Evolutionary conservation across 2,329 filamentous ascomycete species (phyloP), one percentile per base, ranked within the genome.

Genomic region (Xylariales sp.): DNA sequence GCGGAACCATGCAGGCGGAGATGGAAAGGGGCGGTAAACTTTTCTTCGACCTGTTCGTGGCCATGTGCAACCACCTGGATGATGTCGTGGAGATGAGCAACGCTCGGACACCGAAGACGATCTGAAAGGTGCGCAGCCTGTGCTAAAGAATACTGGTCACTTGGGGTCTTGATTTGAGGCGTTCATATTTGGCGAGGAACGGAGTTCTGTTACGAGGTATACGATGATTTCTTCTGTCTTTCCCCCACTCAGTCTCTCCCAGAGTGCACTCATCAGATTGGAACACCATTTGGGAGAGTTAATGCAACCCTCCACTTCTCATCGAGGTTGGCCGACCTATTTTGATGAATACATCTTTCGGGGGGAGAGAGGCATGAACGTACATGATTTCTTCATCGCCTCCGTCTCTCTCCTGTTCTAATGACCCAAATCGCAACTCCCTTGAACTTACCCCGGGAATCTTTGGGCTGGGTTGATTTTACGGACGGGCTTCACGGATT

Each of bases 11-110:
- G 89, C 90, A 96, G 78, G 84, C 86, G 73, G 90, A 96, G 74
- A 96, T 97, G 90, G 88, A 95, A 74, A 82, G 82, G 67, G 89
- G 90, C 65, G 89, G 80, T 70, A 90, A 90, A 76, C 77, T 96
- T 71, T 96, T 93, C 78, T 97, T 97, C 72, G 90, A 96, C 76
- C 75, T 97, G 68, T 97, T 96, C 67, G 90, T 96, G 63, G 90
- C 90, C 59, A 87, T 96, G 84, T 95, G 88, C 76, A 96, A 95
- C 71, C 90, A 95, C 73, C 85, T 96, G 61, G 90, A 96, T 78
- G 90, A 96, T 68, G 82, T 96, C 69, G 84, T 88, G 69, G 88
- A 93, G 63, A 82, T 88, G 67, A 84, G 79, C 78, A 85, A 82
- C 64, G 78, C 74, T 61, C 69, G 73, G 50, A 73, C 73, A 47